Conservation (phyloP, 192 early-diverging fungal species). For the Dissophora globulifera region DNA sequence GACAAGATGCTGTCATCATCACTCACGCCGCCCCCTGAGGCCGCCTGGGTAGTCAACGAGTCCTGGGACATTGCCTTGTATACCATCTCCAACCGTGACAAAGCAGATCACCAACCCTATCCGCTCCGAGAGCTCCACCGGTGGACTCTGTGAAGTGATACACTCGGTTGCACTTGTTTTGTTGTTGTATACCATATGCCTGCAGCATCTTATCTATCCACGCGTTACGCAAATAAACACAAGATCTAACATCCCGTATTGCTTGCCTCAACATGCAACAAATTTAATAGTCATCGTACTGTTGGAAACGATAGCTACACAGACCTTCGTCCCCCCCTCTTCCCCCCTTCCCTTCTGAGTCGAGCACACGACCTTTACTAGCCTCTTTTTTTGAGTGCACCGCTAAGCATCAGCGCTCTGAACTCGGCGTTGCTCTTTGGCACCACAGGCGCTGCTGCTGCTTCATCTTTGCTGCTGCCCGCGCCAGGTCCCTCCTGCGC, state of each 20-base stretch:
- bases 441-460: neutral
- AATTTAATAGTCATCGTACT: too few species aligned
- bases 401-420: slow-evolving; percentile 25
- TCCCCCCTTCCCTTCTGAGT: neutral
- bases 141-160: slow-evolving; percentile 31
- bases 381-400: slow-evolving; percentile 20
- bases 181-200: too few species aligned
- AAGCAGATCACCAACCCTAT: slow-evolving; percentile 1
- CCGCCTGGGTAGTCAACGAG: neutral
- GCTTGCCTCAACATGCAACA: too few species aligned
- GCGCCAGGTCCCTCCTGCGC: too few species aligned
- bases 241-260: too few species aligned
- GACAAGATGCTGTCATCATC: too few species aligned
- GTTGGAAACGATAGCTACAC: too few species aligned
- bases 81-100: slow-evolving; percentile 18
- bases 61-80: slow-evolving; percentile 44
- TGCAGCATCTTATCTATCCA: too few species aligned
- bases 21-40: neutral
- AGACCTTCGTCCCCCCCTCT: too few species aligned
- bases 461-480: neutral
- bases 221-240: too few species aligned
- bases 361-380: too few species aligned
- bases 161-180: too few species aligned
- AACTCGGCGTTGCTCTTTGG: slow-evolving; percentile 40
- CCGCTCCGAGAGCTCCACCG: slow-evolving; percentile 32